Conservation (phyloP, 257 asterid species). For the Misopates orontium region DNA sequence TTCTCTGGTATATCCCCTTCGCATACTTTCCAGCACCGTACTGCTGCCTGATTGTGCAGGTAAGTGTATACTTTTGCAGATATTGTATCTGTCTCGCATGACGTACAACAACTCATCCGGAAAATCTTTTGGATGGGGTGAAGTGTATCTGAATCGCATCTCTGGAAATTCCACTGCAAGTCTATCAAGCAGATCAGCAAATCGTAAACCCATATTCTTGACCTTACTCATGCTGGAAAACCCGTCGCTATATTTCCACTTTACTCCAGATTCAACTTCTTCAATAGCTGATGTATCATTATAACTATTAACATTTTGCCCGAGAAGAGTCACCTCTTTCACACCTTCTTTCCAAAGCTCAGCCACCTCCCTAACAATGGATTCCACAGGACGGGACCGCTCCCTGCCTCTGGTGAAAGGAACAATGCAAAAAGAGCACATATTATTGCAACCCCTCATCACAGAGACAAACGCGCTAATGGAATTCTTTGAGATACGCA, state of each 20-base stretch:
- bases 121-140: conserved; percentile 98
- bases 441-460: conserved; percentile 98
- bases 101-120: conserved; percentile 87
- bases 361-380: conserved; percentile 87
- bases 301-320: conserved; percentile 96
- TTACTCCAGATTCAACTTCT: conserved; percentile 65
- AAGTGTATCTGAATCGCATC: conserved; percentile 95
- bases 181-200: conserved; percentile 87
- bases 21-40: conserved; percentile 79
- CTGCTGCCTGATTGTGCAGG: conserved; percentile 99
- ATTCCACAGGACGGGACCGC: conserved; percentile 89
- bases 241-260: conserved; percentile 92
- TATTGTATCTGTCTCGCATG: conserved; percentile 83
- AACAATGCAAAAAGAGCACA: conserved; percentile 98
- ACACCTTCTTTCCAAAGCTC: conserved; percentile 94
- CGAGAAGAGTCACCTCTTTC: conserved; percentile 94
- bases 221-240: conserved; percentile 80
- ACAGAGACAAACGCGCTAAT: conserved; percentile 92
- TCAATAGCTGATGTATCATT: conserved; percentile 71
- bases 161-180: conserved; percentile 88
- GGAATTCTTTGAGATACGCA: conserved; percentile 87
- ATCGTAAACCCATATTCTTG: conserved; percentile 81
- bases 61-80: conserved; percentile 91
- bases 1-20: conserved; percentile 90
- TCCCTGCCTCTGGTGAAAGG: conserved; percentile 99